Evolutionary conservation across 2,329 filamentous ascomycete species (phyloP), one percentile per base, ranked within the genome.

Genomic region (Pseudogymnoascus sp.): DNA sequence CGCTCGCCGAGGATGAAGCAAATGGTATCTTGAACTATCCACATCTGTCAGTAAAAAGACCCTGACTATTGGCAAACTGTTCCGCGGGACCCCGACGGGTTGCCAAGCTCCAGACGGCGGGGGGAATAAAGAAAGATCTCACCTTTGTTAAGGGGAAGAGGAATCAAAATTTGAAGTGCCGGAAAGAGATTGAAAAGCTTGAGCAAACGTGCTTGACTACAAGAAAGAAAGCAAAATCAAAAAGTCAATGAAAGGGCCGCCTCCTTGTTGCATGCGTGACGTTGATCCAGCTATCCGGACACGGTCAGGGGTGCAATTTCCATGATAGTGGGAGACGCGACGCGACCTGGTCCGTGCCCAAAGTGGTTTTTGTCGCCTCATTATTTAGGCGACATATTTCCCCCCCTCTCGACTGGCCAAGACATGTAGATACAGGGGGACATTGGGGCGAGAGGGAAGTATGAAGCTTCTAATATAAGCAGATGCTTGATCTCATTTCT

Each of bases 311-410:
- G 47, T 31, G 47, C 47, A 53, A 53, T 53, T 53, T 53, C 47
- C 26, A 50, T 33, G n/a, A 33, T 56, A n/a, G n/a, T 11, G 10
- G 50, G 50, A 56, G 50, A 56, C 50, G 50, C 50, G 50, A 56
- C 50, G 50, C 50, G 50, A 56, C 50, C n/a, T 56, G 50, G 50
- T 56, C 50, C 50, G 50, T 56, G 50, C 50, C 2, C 11, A 56
- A 21, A 35, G 50, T 33, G 50, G 50, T 35, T 56, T 13, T 13
- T 21, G 29, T 35, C 29, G 29, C 50, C 50, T 56, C 19, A 14
- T 53, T 33, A 7, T 21, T 35, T 2, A 33, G 29, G 50, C 10
- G 50, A 13, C 29, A 56, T 4, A 56, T 13, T 19, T 35, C 21
- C 11, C 21, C 11, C 29, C 16, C 16, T 33, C 50, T 35, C 29